Conservation (phyloP, 805 yeast species). For the Saccharomycopsis olivae region DNA sequence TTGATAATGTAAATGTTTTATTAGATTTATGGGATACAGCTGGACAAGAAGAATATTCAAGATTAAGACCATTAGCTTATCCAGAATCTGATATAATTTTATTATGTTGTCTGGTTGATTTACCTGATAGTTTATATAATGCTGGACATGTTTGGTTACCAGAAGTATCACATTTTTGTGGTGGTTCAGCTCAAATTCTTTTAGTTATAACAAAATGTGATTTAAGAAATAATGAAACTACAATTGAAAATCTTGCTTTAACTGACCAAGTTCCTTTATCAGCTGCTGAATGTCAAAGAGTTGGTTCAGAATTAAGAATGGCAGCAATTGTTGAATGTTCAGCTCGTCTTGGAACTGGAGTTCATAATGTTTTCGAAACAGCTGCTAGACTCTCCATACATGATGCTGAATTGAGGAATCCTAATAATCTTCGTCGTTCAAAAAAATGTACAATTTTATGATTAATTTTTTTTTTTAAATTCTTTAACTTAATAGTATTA, state of each 20-base stretch:
- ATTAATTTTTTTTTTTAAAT: no score
- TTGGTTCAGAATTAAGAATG: conserved; percentile 74
- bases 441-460: no score
- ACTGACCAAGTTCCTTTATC: conserved; percentile 14
- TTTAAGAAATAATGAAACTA: conserved; percentile 11
- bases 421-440: no score
- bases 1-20: conserved; percentile 30
- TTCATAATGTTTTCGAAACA: conserved; percentile 83
- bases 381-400: conserved; percentile 63
- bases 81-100: conserved; percentile 94
- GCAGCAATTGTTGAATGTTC: conserved; percentile 77
- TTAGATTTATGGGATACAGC: conserved; percentile 46
- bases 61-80: conserved; percentile 83
- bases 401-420: no score
- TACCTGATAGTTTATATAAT: conserved; percentile 85
- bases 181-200: conserved; percentile 17
- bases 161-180: conserved; percentile 30
- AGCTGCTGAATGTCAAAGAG: conserved; percentile 43
- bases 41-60: conserved; percentile 96
- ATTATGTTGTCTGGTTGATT: conserved; percentile 91
- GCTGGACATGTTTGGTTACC: conserved; percentile 29
- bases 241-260: conserved; percentile 9
- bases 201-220: conserved; percentile 14
- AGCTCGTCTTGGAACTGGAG: conserved; percentile 87
- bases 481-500: no score